These are phyloP conservation scores for Eruca vesicaria DNA, from an alignment of 441 rosid genomes.

Conservation along the genomic window DNA sequence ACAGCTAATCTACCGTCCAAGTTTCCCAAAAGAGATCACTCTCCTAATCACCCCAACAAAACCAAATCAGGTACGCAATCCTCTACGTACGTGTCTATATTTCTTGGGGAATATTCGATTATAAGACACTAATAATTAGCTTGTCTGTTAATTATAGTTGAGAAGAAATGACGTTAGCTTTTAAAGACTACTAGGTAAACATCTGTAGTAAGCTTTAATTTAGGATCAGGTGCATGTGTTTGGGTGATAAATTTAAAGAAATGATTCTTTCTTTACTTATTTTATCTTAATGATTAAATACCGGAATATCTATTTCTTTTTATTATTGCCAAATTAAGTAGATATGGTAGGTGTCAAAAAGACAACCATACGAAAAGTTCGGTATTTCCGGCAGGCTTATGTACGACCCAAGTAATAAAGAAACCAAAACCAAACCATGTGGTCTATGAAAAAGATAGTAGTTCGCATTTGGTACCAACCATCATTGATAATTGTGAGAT, in stretches of 20 bases:
- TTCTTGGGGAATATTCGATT: not conserved
- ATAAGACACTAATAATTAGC: not conserved
- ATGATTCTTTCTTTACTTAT: not conserved
- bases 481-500: not conserved
- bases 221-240: not conserved
- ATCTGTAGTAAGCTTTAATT: slow-evolving; percentile 4
- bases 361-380: slow-evolving; percentile 32
- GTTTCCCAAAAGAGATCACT: not conserved
- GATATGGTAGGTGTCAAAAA: slow-evolving; percentile 25
- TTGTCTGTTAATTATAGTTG: slow-evolving; percentile 4
- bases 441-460: slow-evolving; percentile 17
- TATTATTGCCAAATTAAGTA: slow-evolving; percentile 5
- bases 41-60: not conserved
- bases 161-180: not conserved
- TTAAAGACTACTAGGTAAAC: not conserved
- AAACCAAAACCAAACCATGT: slow-evolving; percentile 28
- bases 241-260: not conserved
- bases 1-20: not conserved
- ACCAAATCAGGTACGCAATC: not conserved
- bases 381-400: slow-evolving; percentile 32
- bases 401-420: slow-evolving; percentile 20
- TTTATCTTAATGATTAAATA: not conserved
- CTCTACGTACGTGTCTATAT: slow-evolving; percentile 2
- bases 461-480: not conserved
- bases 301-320: slow-evolving; percentile 6